Base-by-base conservation (phyloP, 2,329 filamentous ascomycete genomes). In the Fusarium luffae region DNA sequence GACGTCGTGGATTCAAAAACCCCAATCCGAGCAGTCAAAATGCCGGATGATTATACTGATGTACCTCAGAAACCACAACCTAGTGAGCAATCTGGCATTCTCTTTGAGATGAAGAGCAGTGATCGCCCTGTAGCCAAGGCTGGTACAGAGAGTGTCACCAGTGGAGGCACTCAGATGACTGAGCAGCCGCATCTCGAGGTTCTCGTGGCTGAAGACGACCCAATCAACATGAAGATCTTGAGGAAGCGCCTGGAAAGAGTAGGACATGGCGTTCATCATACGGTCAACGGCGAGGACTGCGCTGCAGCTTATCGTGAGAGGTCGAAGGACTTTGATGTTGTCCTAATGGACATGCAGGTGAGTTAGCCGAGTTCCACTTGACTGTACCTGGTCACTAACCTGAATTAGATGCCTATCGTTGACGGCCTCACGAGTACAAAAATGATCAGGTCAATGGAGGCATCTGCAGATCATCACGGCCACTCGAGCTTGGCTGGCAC, bases 331-430 rank as follows among this genome's bases (percentile, higher is more conserved):
- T 96, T 92, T 74, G 93, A 97, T 77, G 90, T 93, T 7, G 85
- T 97, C 49, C 84, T 97, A 67, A 97, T 97, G 94, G 94, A 97
- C 76, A 93, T 97, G 87, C 93, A 97, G 85, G 93, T 94, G 77
- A 79, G 88, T 55, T 80, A 27, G n/a, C 23, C 11, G 18, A 18
- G 4, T 40, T 10, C 16, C 19, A 7, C 7, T 10, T 16, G 23
- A 7, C 42, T 6, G 5, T 19, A 13, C 9, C 13, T 12, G 12
- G 11, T 25, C 54, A 19, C 47, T 69, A 63, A 68, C 46, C 19
- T 28, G 3, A 23, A 48, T 21, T n/a, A 97, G 93, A 97, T 97
- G 94, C 93, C 94, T 19, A 96, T 97, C 32, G 92, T 97, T 7
- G 93, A 97, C 75, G 94, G 94, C 16, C 85, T 94, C 27, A 89